Conservation (phyloP, 2,329 filamentous ascomycete species). For the Chrysoporthe austroafricana region DNA sequence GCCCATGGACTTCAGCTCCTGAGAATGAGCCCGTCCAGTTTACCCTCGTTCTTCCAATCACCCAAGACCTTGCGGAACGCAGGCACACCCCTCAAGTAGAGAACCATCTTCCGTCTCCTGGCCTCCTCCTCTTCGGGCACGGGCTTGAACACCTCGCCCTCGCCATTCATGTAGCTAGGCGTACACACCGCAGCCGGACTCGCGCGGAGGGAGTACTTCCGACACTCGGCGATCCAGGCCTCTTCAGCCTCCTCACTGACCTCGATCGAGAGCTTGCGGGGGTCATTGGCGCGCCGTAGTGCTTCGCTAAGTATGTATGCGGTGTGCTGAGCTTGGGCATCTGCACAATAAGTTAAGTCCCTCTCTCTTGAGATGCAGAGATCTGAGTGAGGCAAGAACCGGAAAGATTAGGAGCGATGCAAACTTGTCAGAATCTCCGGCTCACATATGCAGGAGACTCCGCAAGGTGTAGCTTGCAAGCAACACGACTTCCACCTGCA, state of each 20-base stretch:
- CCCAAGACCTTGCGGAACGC: constrained; percentile 3
- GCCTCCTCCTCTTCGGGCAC: constrained; percentile 6
- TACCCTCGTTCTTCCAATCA: constrained; percentile 5
- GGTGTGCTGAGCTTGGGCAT: constrained; percentile 41
- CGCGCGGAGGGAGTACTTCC: constrained; percentile 12
- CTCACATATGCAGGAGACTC: too few species aligned
- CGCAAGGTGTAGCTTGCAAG: too few species aligned
- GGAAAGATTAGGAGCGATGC: too few species aligned
- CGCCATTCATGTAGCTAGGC: constrained; percentile 26
- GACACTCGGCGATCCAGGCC: constrained; percentile 17
- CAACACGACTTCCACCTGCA: too few species aligned
- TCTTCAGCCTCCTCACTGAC: constrained; percentile 27
- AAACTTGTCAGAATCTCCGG: too few species aligned
- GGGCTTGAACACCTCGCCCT: constrained; percentile 21
- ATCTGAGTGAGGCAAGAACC: too few species aligned
- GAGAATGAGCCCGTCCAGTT: neutral
- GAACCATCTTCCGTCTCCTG: neutral
- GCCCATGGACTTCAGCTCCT: neutral
- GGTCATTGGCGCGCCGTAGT: constrained; percentile 8
- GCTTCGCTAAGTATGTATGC: constrained; percentile 20
- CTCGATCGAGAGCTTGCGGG: constrained; percentile 16
- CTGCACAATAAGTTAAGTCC: neutral
- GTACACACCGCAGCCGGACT: constrained; percentile 24
- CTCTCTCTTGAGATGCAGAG: too few species aligned
- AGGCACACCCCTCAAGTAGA: constrained; percentile 12